Conservation (phyloP, 202 grass and related monocot genomes). For the Bolboschoenoplectus hybrid region DNA sequence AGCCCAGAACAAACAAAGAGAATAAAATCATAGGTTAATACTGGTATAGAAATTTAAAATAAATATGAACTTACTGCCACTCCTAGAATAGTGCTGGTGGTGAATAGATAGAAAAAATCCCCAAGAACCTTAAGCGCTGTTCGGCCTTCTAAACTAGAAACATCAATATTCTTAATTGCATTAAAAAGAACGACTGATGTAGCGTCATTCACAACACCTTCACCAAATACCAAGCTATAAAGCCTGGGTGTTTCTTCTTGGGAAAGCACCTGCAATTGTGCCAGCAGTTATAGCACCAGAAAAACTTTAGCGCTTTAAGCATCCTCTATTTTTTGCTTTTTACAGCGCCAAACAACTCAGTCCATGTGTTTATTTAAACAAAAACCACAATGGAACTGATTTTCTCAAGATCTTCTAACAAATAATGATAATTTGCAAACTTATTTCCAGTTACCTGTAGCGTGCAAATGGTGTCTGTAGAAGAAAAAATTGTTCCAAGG, state of each 20-base stretch:
- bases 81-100: constrained; percentile 71
- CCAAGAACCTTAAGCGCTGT: constrained; percentile 54
- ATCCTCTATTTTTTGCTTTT: background rate
- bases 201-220: constrained; percentile 92
- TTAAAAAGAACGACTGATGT: constrained; percentile 90
- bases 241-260: constrained; percentile 86
- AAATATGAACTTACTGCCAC: constrained; percentile 60
- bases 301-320: background rate
- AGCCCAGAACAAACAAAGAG: background rate
- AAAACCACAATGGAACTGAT: background rate
- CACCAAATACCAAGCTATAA: constrained; percentile 94
- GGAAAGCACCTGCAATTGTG: constrained; percentile 62
- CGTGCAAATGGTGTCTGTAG: constrained; percentile 85
- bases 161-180: constrained; percentile 71
- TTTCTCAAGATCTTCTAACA: constrained; percentile 1
- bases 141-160: constrained; percentile 54
- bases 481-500: constrained; percentile 84
- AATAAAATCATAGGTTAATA: constrained; percentile 5
- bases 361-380: background rate
- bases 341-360: background rate
- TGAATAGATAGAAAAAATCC: constrained; percentile 86
- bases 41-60: constrained; percentile 18
- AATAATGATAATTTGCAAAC: background rate
- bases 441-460: constrained; percentile 56
- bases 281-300: background rate